These are phyloP conservation scores for Erythrophleum fordii DNA, from an alignment of 306 rosid species.

Conservation along the genomic window DNA sequence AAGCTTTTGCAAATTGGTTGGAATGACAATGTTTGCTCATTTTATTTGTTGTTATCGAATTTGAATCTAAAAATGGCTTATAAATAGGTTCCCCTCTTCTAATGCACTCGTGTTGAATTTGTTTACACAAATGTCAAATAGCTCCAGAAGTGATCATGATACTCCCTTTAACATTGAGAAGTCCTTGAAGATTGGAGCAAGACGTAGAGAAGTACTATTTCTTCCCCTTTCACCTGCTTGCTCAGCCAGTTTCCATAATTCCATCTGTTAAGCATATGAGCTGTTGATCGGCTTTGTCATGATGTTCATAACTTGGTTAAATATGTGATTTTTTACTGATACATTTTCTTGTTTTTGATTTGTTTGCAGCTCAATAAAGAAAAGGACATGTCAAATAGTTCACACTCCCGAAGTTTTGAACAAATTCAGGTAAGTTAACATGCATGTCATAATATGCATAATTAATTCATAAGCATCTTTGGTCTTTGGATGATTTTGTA, in stretches of 20 bases:
- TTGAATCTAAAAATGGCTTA: not conserved
- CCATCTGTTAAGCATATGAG: not conserved
- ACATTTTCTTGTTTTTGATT: constrained; percentile 22
- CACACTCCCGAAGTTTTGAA: constrained; percentile 61
- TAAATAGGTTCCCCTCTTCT: constrained; percentile 15
- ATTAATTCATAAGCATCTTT: too few relatives aligned
- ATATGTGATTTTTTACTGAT: not conserved
- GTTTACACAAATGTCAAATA: constrained; percentile 55
- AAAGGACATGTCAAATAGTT: constrained; percentile 55
- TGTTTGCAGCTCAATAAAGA: constrained; percentile 68
- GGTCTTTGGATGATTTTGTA: too few relatives aligned
- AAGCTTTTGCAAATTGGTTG: not conserved
- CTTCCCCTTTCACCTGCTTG: not conserved
- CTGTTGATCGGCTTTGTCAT: not conserved
- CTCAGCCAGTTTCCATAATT: not conserved
- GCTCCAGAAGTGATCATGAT: constrained; percentile 34
- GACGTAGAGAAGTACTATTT: constrained; percentile 64
- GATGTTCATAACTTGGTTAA: not conserved
- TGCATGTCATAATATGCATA: constrained; percentile 6
- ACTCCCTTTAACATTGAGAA: constrained; percentile 49
- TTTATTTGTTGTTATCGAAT: not conserved
- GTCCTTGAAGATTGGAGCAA: constrained; percentile 62
- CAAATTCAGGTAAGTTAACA: constrained; percentile 53
- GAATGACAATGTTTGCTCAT: not conserved
- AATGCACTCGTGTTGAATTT: constrained; percentile 27